These are phyloP conservation scores for Nissolia schottii DNA, from an alignment of 306 rosid genomes.

Conservation along the genomic window DNA sequence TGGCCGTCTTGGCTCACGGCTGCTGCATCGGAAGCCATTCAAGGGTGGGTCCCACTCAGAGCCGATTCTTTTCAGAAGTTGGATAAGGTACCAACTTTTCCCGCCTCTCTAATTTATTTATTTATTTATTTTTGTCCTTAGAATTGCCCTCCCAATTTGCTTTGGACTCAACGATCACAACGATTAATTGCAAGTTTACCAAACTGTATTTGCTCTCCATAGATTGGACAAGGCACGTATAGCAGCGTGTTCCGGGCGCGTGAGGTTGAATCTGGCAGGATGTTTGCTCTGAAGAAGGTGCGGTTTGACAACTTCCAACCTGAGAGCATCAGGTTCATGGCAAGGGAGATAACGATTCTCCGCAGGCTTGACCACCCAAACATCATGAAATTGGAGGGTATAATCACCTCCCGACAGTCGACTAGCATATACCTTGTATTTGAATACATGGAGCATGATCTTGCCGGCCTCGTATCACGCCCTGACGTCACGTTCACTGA, in stretches of 20 bases:
- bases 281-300: constrained; percentile 92
- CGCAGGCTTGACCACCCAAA: constrained; percentile 96
- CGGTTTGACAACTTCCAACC: constrained; percentile 87
- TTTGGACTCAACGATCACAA: not conserved
- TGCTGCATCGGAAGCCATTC: constrained; percentile 78
- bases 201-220: not conserved
- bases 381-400: constrained; percentile 88
- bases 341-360: constrained; percentile 82
- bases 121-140: not conserved
- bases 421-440: constrained; percentile 91
- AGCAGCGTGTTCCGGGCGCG: constrained; percentile 95
- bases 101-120: no score
- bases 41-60: constrained; percentile 91
- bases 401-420: constrained; percentile 70
- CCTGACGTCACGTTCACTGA: constrained; percentile 65
- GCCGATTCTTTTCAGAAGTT: constrained; percentile 87
- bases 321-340: constrained; percentile 95
- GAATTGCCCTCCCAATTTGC: no score
- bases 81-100: constrained; percentile 59
- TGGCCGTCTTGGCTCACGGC: constrained; percentile 97
- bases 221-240: constrained; percentile 99
- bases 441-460: constrained; percentile 99
- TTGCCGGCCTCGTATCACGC: constrained; percentile 82
- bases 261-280: constrained; percentile 72
- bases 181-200: constrained; percentile 1